Evolutionary conservation across 129 eudicot species (phyloP).

Genomic region (Pseudognaphalium luteoalbum): DNA sequence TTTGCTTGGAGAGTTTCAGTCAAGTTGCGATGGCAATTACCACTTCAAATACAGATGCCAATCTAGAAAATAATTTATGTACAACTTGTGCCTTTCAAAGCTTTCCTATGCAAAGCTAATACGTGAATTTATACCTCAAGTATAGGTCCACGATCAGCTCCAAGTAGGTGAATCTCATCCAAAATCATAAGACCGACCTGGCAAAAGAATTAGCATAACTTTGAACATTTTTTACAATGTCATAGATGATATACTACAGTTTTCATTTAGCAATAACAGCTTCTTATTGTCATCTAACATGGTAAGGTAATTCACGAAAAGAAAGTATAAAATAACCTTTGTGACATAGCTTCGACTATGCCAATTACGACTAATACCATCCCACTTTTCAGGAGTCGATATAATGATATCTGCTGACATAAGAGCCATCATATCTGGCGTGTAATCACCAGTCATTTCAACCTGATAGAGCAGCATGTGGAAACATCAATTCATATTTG

Average conservation of each 20-base stretch:
- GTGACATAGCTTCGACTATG: constrained; percentile 91
- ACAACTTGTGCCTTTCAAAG: background rate
- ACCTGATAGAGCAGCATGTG: constrained; percentile 56
- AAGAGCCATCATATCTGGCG: constrained; percentile 90
- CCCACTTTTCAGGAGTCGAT: constrained; percentile 99
- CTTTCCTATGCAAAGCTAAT: constrained; percentile 17
- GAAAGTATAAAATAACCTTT: constrained; percentile 51
- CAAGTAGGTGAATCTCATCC: constrained; percentile 97
- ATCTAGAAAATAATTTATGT: background rate
- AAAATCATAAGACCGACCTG: constrained; percentile 97
- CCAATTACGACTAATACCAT: constrained; percentile 99
- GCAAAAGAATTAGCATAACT: constrained; percentile 14
- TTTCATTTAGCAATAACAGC: background rate
- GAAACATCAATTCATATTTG: constrained; percentile 22
- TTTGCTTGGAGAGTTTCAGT: constrained; percentile 11
- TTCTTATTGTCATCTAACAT: constrained; percentile 1
- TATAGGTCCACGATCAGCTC: constrained; percentile 98
- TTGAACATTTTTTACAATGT: constrained; percentile 22
- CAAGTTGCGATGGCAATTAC: background rate
- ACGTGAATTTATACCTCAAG: constrained; percentile 70
- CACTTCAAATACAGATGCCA: background rate
- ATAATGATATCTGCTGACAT: constrained; percentile 95
- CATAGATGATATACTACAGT: background rate
- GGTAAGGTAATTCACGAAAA: background rate
- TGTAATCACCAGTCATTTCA: constrained; percentile 98